Evolutionary conservation across 208 protist species (phyloP), one percentile per base, ranked within the genome.

Genomic region (Leishmania major): DNA sequence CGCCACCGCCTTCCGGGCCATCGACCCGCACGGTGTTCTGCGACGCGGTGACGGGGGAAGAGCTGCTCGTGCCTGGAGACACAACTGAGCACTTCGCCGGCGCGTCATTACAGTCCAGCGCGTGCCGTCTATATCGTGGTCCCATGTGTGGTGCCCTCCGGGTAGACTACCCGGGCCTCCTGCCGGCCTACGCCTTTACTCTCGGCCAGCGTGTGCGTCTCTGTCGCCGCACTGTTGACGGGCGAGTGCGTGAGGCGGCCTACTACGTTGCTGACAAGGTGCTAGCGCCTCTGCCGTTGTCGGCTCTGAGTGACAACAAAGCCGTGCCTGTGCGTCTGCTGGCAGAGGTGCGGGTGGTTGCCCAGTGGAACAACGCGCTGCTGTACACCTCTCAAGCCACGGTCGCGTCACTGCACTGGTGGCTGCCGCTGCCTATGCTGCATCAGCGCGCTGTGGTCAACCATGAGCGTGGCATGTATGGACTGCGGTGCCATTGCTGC

Each of bases 161-260:
- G 11, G 60, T 2, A 13, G 84, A 88, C 77, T 87, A 89, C 69
- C 82, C 79, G n/a, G 59, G 47, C 22, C 35, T 67, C 72, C 77
- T 97, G 22, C 91, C 94, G 2, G 90, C 94, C 17, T 91, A 92
- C 78, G 83, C 82, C 75, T 81, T 97, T 67, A 97, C 94, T 5
- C 73, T 96, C n/a, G 94, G 94, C 3, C 94, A 97, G 84, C 77
- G 82, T 51, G 78, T 97, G 69, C 80, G 82, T 25, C 86, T 82
- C 67, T 43, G 57, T 60, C 74, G 57, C 71, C 55, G 75, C 28
- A 57, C 43, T n/a, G 64, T 40, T 13, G 71, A 19, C 5, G 57
- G 84, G 35, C 47, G 70, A 64, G 62, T 13, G 7, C 83, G 59
- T 53, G 59, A 57, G 55, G 79, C 45, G 17, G 51, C 15, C 0